Percentiles rank a stretch among this genome's conserved stretches.
These are phyloP conservation scores for Rhynchospora pubera DNA, from an alignment of 176 grass and related monocot species.

Conservation along the genomic window DNA sequence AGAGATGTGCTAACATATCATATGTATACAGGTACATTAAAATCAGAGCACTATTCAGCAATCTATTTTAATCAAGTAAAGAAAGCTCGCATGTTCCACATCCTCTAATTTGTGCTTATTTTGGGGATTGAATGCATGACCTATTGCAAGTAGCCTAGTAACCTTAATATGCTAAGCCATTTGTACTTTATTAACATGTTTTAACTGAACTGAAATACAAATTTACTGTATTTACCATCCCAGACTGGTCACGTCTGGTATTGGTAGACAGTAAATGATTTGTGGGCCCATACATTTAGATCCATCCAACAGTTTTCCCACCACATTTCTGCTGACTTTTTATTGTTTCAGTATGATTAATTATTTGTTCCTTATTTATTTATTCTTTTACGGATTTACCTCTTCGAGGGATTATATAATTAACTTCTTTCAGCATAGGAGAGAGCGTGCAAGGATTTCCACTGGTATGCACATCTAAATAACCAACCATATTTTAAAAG, in stretches of 20 bases:
- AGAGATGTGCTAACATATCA: constrained; percentile 66
- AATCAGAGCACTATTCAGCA: constrained; percentile 39
- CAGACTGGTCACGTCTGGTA: neutral
- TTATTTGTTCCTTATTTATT: neutral
- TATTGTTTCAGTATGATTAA: neutral
- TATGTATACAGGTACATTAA: constrained; percentile 77
- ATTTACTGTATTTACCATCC: neutral
- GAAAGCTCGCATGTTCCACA: neutral
- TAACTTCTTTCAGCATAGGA: constrained; percentile 80
- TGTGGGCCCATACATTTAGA: neutral
- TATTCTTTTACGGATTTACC: constrained; percentile 64
- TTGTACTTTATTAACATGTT: neutral
- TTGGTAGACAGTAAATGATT: neutral
- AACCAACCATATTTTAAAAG: neutral
- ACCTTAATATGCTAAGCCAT: constrained; percentile 1
- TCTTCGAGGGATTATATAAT: constrained; percentile 87
- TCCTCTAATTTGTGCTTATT: neutral
- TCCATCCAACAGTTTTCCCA: neutral
- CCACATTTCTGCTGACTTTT: neutral
- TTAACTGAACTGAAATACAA: neutral
- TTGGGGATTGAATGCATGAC: neutral
- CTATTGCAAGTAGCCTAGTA: neutral
- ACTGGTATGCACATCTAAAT: constrained; percentile 51
- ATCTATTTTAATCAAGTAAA: constrained; percentile 1
- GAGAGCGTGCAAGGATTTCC: constrained; percentile 76